Base-by-base conservation (phyloP, 2,329 filamentous ascomycete species). In the Periconia macrospinosa region DNA sequence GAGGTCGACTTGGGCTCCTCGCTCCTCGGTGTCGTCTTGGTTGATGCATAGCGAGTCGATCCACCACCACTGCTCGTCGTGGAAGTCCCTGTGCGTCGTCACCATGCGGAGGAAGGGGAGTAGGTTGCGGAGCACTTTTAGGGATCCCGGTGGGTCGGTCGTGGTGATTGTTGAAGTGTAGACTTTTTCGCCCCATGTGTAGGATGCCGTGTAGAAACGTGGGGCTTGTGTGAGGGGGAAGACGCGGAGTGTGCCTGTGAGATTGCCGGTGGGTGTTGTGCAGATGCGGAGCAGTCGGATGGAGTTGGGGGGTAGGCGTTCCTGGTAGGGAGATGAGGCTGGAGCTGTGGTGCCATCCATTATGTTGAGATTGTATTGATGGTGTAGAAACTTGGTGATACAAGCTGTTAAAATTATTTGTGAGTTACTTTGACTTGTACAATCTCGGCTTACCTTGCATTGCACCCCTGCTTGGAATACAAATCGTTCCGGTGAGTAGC, bases 1-100 rank as follows among this genome's bases (percentile, higher is more conserved):
- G 35, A 72, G 63, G n/a, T 58, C 60, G 14, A 71, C 63, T 42
- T 72, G 69, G 30, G 56, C 41, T n/a, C 60, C 62, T 15, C 64
- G 59, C 52, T 72, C 66, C 17, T 58, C 30, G 3, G 52, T 48
- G 53, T 71, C 61, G 9, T 53, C 45, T 7, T 68, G 59, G 42
- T 71, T 68, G 48, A 72, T 69, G 30, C 63, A 68, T 1, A 72
- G 49, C 11, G 58, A 61, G 43, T 72, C 68, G 6, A 71, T 67
- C 68, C 67, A 71, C 66, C 66, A 71, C 67, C 65, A 69, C 30
- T 67, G 56, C 2, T 49, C 46, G 6, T 57, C 45, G 1, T 56
- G 17, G 47, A 66, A 70, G n/a, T 67, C 61, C 2, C 45, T 41
- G 52, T 66, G 61, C 9, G 40, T 19, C 13, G 58, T 56, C 11